Percentiles rank a stretch among this genome's conserved stretches.
Conservation (phyloP, 1,284 basidiomycete genomes). For the Boletus sp. region DNA sequence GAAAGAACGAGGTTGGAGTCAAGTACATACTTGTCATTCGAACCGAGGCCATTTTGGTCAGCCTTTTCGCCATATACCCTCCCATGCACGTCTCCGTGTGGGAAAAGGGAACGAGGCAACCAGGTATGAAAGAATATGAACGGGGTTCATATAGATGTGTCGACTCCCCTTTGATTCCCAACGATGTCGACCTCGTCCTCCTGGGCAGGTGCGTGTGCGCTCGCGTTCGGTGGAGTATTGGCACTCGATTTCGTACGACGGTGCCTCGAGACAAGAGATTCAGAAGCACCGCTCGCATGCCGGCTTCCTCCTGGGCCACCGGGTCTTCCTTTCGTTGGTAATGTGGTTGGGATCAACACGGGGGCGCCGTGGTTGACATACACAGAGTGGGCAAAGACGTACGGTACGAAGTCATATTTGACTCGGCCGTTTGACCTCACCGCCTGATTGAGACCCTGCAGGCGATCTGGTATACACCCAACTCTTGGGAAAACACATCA, state of each 20-base stretch:
- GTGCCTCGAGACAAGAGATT: background rate
- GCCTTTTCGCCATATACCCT: background rate
- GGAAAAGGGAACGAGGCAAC: constrained; percentile 1
- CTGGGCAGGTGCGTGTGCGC: constrained; percentile 3
- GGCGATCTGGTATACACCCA: constrained; percentile 18
- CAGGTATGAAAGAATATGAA: constrained; percentile 10
- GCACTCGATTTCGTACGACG: constrained; percentile 5
- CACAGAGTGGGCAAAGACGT: constrained; percentile 14
- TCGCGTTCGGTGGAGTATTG: constrained; percentile 1
- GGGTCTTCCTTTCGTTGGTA: constrained; percentile 20
- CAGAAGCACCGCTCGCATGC: background rate
- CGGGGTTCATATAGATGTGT: background rate
- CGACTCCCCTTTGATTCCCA: background rate
- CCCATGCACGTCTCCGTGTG: constrained; percentile 9
- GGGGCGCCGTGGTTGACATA: constrained; percentile 17
- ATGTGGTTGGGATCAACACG: constrained; percentile 17
- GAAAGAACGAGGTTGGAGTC: too few relatives aligned
- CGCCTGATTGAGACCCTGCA: background rate
- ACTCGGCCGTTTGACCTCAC: background rate
- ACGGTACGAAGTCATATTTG: constrained; percentile 10
- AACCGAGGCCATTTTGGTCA: background rate
- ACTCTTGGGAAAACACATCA: constrained; percentile 15
- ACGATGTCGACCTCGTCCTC: background rate
- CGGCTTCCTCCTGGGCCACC: constrained; percentile 16
- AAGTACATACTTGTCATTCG: too few relatives aligned